A percentile compares a stretch with the other conserved stretches of the same genome.
These are phyloP conservation scores for Penicillium cosmopolitanum DNA, from an alignment of 495 filamentous ascomycete genomes.

Conservation along the genomic window DNA sequence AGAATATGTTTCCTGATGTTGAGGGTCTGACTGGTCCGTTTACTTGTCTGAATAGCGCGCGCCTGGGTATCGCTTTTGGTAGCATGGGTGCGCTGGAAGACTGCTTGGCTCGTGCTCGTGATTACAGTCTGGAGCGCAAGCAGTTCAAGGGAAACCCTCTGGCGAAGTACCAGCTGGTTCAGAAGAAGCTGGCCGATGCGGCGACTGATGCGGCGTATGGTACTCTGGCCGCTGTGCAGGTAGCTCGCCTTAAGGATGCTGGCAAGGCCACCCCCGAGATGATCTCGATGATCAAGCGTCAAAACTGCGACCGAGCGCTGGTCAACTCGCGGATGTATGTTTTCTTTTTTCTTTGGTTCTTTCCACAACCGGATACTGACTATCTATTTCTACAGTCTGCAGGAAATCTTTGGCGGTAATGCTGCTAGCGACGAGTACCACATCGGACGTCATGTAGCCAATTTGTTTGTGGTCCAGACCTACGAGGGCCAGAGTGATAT, in stretches of 20 bases:
- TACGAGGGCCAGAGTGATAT: slow-evolving; percentile 98
- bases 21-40: slow-evolving; percentile 91
- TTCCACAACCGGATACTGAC: slow-evolving; percentile 13
- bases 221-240: slow-evolving; percentile 81
- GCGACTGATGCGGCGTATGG: slow-evolving; percentile 90
- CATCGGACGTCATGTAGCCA: slow-evolving; percentile 93
- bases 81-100: slow-evolving; percentile 94
- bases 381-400: slow-evolving; percentile 55
- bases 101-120: slow-evolving; percentile 75
- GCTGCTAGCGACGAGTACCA: slow-evolving; percentile 95
- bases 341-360: slow-evolving; percentile 5
- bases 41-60: slow-evolving; percentile 88
- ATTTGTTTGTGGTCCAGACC: slow-evolving; percentile 95
- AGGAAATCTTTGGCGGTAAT: slow-evolving; percentile 97
- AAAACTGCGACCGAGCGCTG: slow-evolving; percentile 94
- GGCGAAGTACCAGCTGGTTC: slow-evolving; percentile 96
- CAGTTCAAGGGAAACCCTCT: slow-evolving; percentile 97
- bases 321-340: slow-evolving; percentile 72
- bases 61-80: slow-evolving; percentile 92
- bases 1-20: slow-evolving; percentile 92
- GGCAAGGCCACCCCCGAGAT: slow-evolving; percentile 89
- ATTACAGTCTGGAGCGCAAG: slow-evolving; percentile 86
- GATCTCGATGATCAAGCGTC: slow-evolving; percentile 98
- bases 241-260: slow-evolving; percentile 90
- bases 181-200: slow-evolving; percentile 96